phyloP scores from a whole-genome alignment of 176 grass and related monocot genomes.

The Bolboschoenus planiculmis region DNA sequence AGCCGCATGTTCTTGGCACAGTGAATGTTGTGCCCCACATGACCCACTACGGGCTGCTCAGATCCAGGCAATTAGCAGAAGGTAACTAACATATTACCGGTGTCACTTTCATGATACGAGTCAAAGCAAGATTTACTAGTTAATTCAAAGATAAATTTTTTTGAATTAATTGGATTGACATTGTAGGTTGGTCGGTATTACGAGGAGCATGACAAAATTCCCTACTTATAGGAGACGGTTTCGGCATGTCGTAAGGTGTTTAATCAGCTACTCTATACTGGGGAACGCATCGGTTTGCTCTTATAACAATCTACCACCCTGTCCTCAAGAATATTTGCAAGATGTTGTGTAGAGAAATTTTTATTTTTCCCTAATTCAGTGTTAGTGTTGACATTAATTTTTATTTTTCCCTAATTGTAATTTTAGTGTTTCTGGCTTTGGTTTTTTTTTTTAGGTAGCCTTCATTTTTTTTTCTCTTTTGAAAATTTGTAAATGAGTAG shows the following conservation, averaged over 20 bases:
- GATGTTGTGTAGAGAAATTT: neutral
- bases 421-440: neutral
- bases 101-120: neutral
- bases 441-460: neutral
- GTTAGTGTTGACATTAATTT: neutral
- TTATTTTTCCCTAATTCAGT: neutral
- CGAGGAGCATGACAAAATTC: constrained; percentile 63
- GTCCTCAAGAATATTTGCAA: neutral
- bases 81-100: constrained; percentile 31
- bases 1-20: constrained; percentile 27
- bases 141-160: neutral
- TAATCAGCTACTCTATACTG: constrained; percentile 49
- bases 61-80: constrained; percentile 87
- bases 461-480: neutral
- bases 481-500: neutral
- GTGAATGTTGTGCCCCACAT: constrained; percentile 28
- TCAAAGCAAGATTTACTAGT: neutral
- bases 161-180: neutral
- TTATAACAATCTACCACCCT: constrained; percentile 7
- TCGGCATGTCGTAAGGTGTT: constrained; percentile 58
- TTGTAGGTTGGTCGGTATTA: constrained; percentile 67
- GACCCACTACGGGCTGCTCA: constrained; percentile 60
- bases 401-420: neutral
- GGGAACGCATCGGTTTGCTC: constrained; percentile 34
- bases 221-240: constrained; percentile 76